Conservation (phyloP, 345 rosid species). For the Adansonia digitata region DNA sequence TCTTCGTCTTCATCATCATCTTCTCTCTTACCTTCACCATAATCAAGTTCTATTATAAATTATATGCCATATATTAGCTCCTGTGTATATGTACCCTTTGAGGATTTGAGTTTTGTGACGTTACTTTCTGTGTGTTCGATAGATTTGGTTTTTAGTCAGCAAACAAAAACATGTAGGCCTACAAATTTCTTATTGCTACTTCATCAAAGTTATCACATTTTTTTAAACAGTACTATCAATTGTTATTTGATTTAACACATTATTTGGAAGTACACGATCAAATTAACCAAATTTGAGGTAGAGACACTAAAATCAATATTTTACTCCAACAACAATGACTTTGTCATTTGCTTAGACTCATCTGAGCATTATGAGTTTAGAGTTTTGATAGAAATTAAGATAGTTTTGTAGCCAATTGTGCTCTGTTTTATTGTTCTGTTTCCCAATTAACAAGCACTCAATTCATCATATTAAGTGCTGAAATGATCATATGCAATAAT, state of each 20-base stretch:
- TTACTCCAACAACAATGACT: too few relatives aligned
- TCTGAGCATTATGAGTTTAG: not conserved
- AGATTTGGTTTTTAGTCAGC: not conserved
- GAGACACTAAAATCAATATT: too few relatives aligned
- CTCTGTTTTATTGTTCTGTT: not conserved
- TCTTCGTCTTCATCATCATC: constrained; percentile 13
- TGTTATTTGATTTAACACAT: not conserved
- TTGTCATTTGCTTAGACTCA: not conserved
- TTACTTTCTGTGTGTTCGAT: not conserved
- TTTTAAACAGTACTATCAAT: not conserved
- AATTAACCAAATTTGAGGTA: not conserved
- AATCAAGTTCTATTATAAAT: not conserved
- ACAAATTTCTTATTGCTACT: too few relatives aligned
- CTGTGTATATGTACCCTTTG: not conserved
- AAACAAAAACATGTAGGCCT: not conserved
- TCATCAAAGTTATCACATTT: not conserved
- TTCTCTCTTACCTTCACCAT: not conserved
- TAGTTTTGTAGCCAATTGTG: not conserved
- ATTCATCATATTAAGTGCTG: not conserved
- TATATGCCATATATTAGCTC: not conserved
- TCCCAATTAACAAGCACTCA: not conserved
- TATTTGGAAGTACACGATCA: not conserved
- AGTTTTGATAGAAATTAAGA: not conserved
- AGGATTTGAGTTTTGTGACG: not conserved
- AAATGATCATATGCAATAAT: not conserved